These are phyloP conservation scores for Leccinum disarticulatum DNA, from an alignment of 768 basidiomycete genomes.

Conservation along the genomic window DNA sequence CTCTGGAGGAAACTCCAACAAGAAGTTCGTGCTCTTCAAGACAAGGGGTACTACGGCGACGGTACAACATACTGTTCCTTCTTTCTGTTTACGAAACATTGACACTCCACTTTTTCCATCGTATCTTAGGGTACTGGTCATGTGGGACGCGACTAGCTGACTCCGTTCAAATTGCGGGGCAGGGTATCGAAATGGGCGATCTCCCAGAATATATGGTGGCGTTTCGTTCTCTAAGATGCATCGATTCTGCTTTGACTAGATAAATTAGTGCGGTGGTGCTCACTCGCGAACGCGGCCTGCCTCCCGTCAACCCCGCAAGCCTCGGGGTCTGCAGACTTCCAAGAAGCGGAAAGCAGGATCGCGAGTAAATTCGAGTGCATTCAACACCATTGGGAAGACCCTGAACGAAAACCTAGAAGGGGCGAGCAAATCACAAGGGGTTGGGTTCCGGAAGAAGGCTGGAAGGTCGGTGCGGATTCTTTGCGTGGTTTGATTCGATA, in stretches of 20 bases:
- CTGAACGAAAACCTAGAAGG: conserved; percentile 44
- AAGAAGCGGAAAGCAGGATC: conserved; percentile 73
- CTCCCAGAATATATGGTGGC: conserved; percentile 77
- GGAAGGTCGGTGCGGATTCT: conserved; percentile 45
- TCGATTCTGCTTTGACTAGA: background rate
- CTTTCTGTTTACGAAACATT: conserved; percentile 4
- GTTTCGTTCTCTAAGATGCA: background rate
- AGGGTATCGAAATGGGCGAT: conserved; percentile 53
- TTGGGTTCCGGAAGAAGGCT: conserved; percentile 72
- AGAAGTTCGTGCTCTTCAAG: conserved; percentile 71
- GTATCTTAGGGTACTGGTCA: conserved; percentile 73
- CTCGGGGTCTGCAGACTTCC: conserved; percentile 59
- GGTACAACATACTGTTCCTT: conserved; percentile 41
- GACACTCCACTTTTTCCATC: background rate
- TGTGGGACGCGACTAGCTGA: conserved; percentile 70
- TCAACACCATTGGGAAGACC: conserved; percentile 54
- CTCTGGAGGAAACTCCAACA: conserved; percentile 65
- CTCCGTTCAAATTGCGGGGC: conserved; percentile 51
- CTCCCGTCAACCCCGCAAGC: conserved; percentile 42
- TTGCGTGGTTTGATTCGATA: background rate
- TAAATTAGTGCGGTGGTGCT: conserved; percentile 72
- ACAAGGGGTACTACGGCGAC: conserved; percentile 79
- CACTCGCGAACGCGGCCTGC: conserved; percentile 62
- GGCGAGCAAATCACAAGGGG: conserved; percentile 44
- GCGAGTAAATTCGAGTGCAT: conserved; percentile 61